These are phyloP conservation scores for Ambrosia hybrid DNA, from an alignment of 140 eudicot species.

Conservation along the genomic window DNA sequence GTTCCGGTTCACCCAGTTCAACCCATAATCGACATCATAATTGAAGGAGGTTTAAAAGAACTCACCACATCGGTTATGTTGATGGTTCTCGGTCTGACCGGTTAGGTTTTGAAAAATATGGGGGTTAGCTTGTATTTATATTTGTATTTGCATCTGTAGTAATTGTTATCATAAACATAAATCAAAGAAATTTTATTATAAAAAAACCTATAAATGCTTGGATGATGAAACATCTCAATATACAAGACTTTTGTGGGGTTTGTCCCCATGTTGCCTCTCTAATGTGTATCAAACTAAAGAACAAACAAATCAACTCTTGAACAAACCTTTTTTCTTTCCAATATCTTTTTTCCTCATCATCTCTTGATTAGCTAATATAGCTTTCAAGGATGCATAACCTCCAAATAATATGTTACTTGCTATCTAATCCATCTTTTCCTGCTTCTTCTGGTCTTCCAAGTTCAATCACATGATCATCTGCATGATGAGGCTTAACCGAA, in stretches of 20 bases:
- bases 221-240: not conserved
- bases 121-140: no score
- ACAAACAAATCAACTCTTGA: constrained; percentile 18
- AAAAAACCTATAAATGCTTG: not conserved
- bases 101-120: no score
- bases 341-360: constrained; percentile 4
- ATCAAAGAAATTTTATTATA: no score
- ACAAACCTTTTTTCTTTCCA: not conserved
- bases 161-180: no score
- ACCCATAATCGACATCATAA: no score
- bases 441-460: constrained; percentile 21
- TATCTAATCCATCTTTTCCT: constrained; percentile 23
- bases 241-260: constrained; percentile 30
- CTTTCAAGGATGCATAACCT: constrained; percentile 41
- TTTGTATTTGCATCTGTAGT: no score
- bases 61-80: no score
- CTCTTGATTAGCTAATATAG: constrained; percentile 28
- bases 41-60: no score
- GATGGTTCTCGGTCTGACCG: no score
- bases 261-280: constrained; percentile 34
- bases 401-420: not conserved
- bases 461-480: constrained; percentile 29
- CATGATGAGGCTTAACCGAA: constrained; percentile 61
- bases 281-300: constrained; percentile 17
- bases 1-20: no score